phyloP scores from a whole-genome alignment of 306 rosid species.

The Cotoneaster glaucophyllus region DNA sequence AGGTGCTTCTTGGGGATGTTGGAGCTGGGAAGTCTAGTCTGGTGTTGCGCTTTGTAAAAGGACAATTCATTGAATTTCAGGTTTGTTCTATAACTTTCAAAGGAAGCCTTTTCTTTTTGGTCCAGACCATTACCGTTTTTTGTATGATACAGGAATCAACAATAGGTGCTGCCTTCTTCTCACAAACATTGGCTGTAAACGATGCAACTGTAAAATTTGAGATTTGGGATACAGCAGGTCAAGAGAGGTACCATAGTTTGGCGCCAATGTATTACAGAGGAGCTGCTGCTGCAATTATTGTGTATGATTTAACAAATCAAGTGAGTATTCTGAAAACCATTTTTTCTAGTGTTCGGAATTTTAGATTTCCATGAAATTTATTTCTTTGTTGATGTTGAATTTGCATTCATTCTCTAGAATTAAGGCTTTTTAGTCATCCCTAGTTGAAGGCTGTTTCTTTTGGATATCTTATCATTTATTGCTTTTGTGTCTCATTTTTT shows the following conservation, averaged over 20 bases:
- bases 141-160: conserved; percentile 43
- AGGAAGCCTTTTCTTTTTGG: background rate
- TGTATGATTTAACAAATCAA: conserved; percentile 51
- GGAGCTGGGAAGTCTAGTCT: conserved; percentile 65
- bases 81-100: conserved; percentile 17
- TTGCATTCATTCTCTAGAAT: background rate
- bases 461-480: background rate
- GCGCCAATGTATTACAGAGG: conserved; percentile 66
- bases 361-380: background rate
- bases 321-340: conserved; percentile 26
- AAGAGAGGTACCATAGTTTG: conserved; percentile 57
- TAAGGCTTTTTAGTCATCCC: background rate
- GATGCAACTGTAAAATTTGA: conserved; percentile 60
- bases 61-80: conserved; percentile 56
- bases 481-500: background rate
- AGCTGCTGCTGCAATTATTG: conserved; percentile 61
- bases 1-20: conserved; percentile 67
- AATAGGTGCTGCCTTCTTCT: conserved; percentile 61
- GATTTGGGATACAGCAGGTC: conserved; percentile 68
- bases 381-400: background rate
- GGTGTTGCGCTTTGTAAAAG: conserved; percentile 59
- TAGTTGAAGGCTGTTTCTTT: background rate
- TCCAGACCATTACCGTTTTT: background rate
- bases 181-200: conserved; percentile 60
- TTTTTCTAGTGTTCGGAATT: background rate